phyloP scores from a whole-genome alignment of 179 eudicot species.

The Silene vulgaris region DNA sequence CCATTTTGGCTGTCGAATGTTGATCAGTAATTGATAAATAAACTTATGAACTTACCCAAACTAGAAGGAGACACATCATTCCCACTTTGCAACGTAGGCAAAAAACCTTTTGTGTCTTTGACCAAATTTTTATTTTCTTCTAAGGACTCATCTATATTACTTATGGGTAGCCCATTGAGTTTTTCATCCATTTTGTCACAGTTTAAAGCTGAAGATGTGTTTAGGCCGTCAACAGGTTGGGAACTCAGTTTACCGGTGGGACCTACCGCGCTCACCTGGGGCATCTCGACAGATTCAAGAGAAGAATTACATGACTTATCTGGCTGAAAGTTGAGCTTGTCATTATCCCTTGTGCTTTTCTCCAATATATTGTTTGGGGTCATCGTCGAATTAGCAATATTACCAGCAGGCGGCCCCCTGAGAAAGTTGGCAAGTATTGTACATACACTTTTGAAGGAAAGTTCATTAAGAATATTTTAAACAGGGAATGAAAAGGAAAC shows the following conservation, averaged over 20 bases:
- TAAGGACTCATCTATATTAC: slow-evolving; percentile 30
- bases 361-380: slow-evolving; percentile 22
- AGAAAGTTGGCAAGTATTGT: slow-evolving; percentile 20
- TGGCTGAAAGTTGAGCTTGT: slow-evolving; percentile 16
- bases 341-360: slow-evolving; percentile 18
- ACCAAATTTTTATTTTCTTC: slow-evolving; percentile 30
- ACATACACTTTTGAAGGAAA: slow-evolving; percentile 16
- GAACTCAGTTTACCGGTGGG: slow-evolving; percentile 9
- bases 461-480: background rate
- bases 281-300: slow-evolving; percentile 16
- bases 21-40: slow-evolving; percentile 17
- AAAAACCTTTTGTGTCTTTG: slow-evolving; percentile 39
- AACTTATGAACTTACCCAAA: slow-evolving; percentile 22
- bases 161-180: slow-evolving; percentile 31
- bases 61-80: slow-evolving; percentile 28
- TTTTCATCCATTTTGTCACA: slow-evolving; percentile 29
- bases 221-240: slow-evolving; percentile 4
- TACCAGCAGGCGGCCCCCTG: slow-evolving; percentile 43
- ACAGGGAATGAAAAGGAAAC: slow-evolving; percentile 25
- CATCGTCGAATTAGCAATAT: slow-evolving; percentile 25
- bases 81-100: slow-evolving; percentile 38
- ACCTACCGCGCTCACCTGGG: background rate
- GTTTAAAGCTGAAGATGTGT: slow-evolving; percentile 19
- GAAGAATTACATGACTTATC: slow-evolving; percentile 5
- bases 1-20: background rate